Base-by-base conservation (phyloP, 768 basidiomycete species). In the Chalciporus piperatus region DNA sequence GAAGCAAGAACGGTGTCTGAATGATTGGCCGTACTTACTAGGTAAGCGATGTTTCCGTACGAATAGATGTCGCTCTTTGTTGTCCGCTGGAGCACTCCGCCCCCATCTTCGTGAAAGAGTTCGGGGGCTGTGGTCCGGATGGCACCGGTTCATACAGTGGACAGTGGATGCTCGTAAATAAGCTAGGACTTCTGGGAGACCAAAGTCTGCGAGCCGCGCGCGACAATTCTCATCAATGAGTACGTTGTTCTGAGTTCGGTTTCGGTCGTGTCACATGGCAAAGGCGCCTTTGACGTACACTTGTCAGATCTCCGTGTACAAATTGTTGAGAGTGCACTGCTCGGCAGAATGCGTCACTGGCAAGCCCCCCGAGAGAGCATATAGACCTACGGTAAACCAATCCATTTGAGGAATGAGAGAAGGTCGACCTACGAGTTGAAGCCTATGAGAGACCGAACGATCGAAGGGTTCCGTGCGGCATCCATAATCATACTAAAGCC, bases 381-480 rank as follows among this genome's bases (percentile, higher is more conserved):
- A 12, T 27, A 19, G 19, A 47, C 57, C 22, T 46, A 47, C 51
- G 7, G 13, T 54, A 38, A 27, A 38, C 19, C 9, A 46, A 23
- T 22, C 51, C 47, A 41, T 35, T 44, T 22, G 22, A 22, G 22
- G 17, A 35, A 17, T 20, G 17, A 13, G 45, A n/a, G 8, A 20
- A 28, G n/a, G 37, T 22, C 12, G 9, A 11, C 49, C 27, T 22
- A 59, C 57, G 19, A 50, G 25, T 9, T 41, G 42, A 50, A 59
- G 56, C 11, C 46, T 41, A 40, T 32, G 25, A 41, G 41, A 1
- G 19, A 47, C 38, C 11, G 39, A 57, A 51, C 42, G 20, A 43
- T 11, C 57, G 49, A 33, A 57, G 17, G 33, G 47, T 53, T 23
- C 51, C 56, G 25, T 59, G 45, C 11, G 45, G 23, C 56, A 50